Conservation (phyloP, 2,329 filamentous ascomycete genomes). For the Aspergillus ochraceus region DNA sequence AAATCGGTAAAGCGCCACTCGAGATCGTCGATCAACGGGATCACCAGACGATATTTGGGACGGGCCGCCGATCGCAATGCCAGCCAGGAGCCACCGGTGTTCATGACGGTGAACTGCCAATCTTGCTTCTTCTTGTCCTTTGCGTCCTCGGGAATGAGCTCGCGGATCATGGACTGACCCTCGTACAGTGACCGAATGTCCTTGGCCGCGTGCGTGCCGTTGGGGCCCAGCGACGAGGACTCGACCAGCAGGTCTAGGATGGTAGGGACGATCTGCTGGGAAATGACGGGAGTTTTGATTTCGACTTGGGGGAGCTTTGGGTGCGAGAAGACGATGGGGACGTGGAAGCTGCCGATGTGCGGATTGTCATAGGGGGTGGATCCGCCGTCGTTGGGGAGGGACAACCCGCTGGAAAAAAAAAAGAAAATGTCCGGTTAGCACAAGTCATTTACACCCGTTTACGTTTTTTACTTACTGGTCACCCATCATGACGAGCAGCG, state of each 20-base stretch:
- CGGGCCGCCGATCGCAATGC: slow-evolving; percentile 30
- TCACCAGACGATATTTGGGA: slow-evolving; percentile 29
- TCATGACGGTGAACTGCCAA: slow-evolving; percentile 39
- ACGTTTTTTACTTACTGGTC: slow-evolving; percentile 27
- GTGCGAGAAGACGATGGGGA: slow-evolving; percentile 35
- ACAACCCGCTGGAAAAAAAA: slow-evolving; percentile 24
- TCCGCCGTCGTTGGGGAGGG: slow-evolving; percentile 36
- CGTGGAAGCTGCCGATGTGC: slow-evolving; percentile 34
- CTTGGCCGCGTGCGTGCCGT: slow-evolving; percentile 20
- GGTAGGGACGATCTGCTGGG: slow-evolving; percentile 33
- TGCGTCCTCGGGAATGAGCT: slow-evolving; percentile 18
- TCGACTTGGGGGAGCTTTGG: slow-evolving; percentile 32
- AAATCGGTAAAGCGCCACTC: slow-evolving; percentile 36
- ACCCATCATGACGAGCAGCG: slow-evolving; percentile 34
- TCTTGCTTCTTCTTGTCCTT: slow-evolving; percentile 23
- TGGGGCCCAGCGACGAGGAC: slow-evolving; percentile 27
- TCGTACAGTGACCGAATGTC: slow-evolving; percentile 33
- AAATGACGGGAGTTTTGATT: slow-evolving; percentile 27
- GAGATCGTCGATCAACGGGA: slow-evolving; percentile 31
- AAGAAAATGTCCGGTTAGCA: neutral
- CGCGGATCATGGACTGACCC: slow-evolving; percentile 34
- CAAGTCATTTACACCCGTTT: neutral
- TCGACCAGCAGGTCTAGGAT: slow-evolving; percentile 34
- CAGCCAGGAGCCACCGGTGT: slow-evolving; percentile 34
- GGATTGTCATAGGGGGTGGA: slow-evolving; percentile 35